Percentiles rank a stretch among this genome's conserved stretches.
Evolutionary conservation across 2,329 filamentous ascomycete species (phyloP).

Genomic region (Botrytis squamosa): DNA sequence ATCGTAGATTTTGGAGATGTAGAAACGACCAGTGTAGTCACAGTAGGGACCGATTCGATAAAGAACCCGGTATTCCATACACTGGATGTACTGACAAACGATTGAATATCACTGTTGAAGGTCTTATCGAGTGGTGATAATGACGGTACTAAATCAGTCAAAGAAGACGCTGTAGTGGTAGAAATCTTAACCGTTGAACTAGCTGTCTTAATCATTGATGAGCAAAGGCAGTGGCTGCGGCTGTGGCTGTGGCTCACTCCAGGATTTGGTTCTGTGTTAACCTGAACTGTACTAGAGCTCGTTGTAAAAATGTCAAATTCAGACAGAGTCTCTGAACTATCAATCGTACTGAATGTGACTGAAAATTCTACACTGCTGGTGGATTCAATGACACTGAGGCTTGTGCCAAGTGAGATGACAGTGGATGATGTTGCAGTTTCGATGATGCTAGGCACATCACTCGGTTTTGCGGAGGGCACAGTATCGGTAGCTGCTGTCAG

Average conservation of each 20-base stretch:
- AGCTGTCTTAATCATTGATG: neutral
- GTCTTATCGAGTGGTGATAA: neutral
- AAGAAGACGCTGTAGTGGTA: neutral
- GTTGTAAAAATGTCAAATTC: neutral
- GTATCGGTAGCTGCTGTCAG: neutral
- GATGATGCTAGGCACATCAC: neutral
- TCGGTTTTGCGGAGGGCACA: neutral
- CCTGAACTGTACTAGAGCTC: neutral
- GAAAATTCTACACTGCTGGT: neutral
- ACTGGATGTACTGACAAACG: neutral
- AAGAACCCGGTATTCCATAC: neutral
- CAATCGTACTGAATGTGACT: neutral
- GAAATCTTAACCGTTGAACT: neutral
- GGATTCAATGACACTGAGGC: neutral
- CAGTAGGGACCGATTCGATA: neutral
- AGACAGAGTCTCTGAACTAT: neutral
- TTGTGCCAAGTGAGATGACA: neutral
- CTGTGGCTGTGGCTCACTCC: neutral
- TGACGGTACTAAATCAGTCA: neutral
- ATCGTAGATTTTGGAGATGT: neutral
- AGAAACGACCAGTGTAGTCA: neutral
- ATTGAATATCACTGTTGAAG: neutral
- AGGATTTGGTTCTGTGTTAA: neutral
- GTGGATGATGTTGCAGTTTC: neutral
- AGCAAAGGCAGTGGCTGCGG: neutral